phyloP scores from a whole-genome alignment of 2,329 filamentous ascomycete species.

The Calonectria pauciramosa region DNA sequence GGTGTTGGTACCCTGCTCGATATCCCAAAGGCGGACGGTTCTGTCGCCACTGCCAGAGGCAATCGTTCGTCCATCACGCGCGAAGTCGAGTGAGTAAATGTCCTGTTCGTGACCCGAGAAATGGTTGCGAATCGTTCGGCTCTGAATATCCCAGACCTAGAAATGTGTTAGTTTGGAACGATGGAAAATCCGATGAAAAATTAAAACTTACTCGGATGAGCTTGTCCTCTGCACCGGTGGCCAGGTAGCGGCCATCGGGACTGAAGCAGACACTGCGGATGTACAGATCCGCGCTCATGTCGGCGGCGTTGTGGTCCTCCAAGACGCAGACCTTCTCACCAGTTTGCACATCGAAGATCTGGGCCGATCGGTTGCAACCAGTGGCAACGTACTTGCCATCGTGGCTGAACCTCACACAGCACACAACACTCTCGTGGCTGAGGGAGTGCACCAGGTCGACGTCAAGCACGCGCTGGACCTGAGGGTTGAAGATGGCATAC shows the following conservation, averaged over 20 bases:
- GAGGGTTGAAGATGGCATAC: slow-evolving; percentile 97
- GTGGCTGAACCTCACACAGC: slow-evolving; percentile 96
- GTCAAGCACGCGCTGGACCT: slow-evolving; percentile 89
- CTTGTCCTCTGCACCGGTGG: slow-evolving; percentile 97
- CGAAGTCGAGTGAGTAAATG: slow-evolving; percentile 97
- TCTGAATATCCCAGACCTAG: slow-evolving; percentile 94
- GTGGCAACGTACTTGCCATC: slow-evolving; percentile 97
- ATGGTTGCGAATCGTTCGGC: slow-evolving; percentile 87
- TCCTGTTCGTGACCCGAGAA: slow-evolving; percentile 99
- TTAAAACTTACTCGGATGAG: slow-evolving; percentile 82
- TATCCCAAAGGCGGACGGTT: slow-evolving; percentile 96
- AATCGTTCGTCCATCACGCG: slow-evolving; percentile 92
- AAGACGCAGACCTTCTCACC: slow-evolving; percentile 91
- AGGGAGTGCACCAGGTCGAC: slow-evolving; percentile 95
- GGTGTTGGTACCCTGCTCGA: slow-evolving; percentile 85
- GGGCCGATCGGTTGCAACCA: slow-evolving; percentile 98
- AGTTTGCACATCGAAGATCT: slow-evolving; percentile 94
- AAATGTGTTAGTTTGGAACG: slow-evolving; percentile 27
- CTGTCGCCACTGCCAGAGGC: slow-evolving; percentile 95
- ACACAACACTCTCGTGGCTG: slow-evolving; percentile 95
- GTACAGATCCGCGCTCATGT: slow-evolving; percentile 92
- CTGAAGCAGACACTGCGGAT: slow-evolving; percentile 99
- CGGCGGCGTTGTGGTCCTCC: slow-evolving; percentile 84
- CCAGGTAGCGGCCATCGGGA: slow-evolving; percentile 92
- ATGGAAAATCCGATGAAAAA: neutral